These are phyloP conservation scores for Coemansia guatemalensis DNA, from an alignment of 192 early-diverging fungal species.

Conservation along the genomic window DNA sequence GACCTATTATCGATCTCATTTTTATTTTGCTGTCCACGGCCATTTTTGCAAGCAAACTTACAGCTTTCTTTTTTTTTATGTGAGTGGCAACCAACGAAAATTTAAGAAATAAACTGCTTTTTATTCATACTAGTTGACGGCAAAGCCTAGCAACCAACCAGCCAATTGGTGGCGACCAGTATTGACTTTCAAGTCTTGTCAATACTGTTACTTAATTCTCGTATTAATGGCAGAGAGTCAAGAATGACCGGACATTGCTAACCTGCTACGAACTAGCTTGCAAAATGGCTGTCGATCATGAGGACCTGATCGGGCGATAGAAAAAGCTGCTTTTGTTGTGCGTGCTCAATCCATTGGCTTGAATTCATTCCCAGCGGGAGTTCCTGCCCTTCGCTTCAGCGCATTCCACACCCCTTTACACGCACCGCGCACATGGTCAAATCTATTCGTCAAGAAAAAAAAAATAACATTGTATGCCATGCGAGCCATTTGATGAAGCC, in stretches of 20 bases:
- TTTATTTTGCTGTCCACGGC: not conserved
- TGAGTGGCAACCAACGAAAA: not conserved
- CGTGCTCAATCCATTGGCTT: not conserved
- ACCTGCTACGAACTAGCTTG: not conserved
- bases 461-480: not conserved
- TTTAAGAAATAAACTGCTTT: not conserved
- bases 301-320: not conserved
- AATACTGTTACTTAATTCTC: not conserved
- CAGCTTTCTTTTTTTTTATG: not conserved
- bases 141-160: not conserved
- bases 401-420: not conserved
- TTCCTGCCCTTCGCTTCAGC: not conserved
- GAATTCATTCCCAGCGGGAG: not conserved
- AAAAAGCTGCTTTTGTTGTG: not conserved
- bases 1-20: conserved; percentile 9
- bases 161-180: not conserved
- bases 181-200: not conserved
- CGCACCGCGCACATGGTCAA: not conserved
- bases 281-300: not conserved
- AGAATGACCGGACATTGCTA: not conserved
- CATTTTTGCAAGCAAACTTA: not conserved
- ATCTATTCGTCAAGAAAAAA: not conserved
- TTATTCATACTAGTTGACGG: not conserved
- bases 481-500: too few relatives aligned
- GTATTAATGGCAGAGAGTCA: not conserved